Evolutionary conservation across 306 rosid genomes (phyloP).

Genomic region (Vigna nakashimae): DNA sequence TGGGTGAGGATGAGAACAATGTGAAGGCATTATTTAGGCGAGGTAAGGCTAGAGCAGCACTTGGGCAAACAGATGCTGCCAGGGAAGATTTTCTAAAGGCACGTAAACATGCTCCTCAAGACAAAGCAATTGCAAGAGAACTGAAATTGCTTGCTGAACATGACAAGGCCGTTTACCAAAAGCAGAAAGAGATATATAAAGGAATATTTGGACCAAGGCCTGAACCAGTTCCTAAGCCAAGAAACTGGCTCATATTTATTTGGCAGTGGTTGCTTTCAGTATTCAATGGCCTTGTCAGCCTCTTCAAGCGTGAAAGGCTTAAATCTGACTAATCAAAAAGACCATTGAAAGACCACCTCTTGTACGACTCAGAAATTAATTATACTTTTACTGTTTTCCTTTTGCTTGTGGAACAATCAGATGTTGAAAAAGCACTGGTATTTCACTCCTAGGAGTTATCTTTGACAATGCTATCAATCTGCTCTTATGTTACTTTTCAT

Average conservation of each 20-base stretch:
- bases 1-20: constrained; percentile 88
- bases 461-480: constrained; percentile 3
- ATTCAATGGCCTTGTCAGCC: constrained; percentile 55
- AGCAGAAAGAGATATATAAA: constrained; percentile 92
- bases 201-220: constrained; percentile 92
- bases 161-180: constrained; percentile 84
- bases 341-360: neutral
- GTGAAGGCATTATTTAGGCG: constrained; percentile 85
- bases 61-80: constrained; percentile 90
- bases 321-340: constrained; percentile 60
- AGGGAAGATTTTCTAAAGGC: constrained; percentile 81
- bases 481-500: constrained; percentile 2
- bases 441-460: constrained; percentile 25
- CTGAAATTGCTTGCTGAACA: constrained; percentile 75
- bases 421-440: neutral
- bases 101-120: constrained; percentile 67
- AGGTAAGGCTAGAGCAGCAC: constrained; percentile 91
- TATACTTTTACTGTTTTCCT: neutral
- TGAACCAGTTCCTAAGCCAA: constrained; percentile 63
- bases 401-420: constrained; percentile 27
- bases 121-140: constrained; percentile 85
- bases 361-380: neutral
- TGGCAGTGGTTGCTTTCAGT: constrained; percentile 79
- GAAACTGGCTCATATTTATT: constrained; percentile 53
- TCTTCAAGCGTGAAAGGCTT: constrained; percentile 58